These are phyloP conservation scores for Candida chauliodis DNA, from an alignment of 805 yeast species.

Conservation along the genomic window DNA sequence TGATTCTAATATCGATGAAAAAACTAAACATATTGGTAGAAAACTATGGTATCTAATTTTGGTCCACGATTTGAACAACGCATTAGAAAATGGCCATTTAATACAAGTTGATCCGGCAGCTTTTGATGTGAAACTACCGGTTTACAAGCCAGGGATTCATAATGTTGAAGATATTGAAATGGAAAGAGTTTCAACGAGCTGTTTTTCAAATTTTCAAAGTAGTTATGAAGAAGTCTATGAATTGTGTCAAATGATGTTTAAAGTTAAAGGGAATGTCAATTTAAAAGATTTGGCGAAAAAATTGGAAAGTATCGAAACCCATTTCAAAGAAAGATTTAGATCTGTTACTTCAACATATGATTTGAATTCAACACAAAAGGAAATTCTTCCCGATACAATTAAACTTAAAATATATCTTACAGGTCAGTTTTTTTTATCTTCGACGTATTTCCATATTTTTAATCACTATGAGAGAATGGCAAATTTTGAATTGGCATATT, in stretches of 20 bases:
- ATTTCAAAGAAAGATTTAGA: slow-evolving; percentile 27
- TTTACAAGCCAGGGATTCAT: slow-evolving; percentile 30
- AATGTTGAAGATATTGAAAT: slow-evolving; percentile 33
- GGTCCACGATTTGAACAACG: slow-evolving; percentile 29
- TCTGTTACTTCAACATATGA: slow-evolving; percentile 22
- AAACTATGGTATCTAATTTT: slow-evolving; percentile 51
- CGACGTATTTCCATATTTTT: slow-evolving; percentile 32
- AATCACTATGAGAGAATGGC: slow-evolving; percentile 34
- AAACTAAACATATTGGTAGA: slow-evolving; percentile 46
- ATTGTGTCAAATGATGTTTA: slow-evolving; percentile 20
- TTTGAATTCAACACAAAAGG: slow-evolving; percentile 10
- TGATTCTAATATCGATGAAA: slow-evolving; percentile 20
- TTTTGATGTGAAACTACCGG: slow-evolving; percentile 29
- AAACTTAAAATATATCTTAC: slow-evolving; percentile 22
- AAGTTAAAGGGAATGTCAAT: slow-evolving; percentile 17
- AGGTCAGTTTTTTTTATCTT: slow-evolving; percentile 23
- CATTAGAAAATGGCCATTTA: slow-evolving; percentile 31
- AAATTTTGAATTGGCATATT: slow-evolving; percentile 27
- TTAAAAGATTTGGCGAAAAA: slow-evolving; percentile 18
- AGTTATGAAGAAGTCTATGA: slow-evolving; percentile 25
- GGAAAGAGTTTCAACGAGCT: slow-evolving; percentile 32
- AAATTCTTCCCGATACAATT: slow-evolving; percentile 7
- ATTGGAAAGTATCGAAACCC: slow-evolving; percentile 35
- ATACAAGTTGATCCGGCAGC: slow-evolving; percentile 24
- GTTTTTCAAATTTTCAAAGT: slow-evolving; percentile 23